A percentile compares a stretch with the other conserved stretches of the same genome.
Conservation (phyloP, 495 filamentous ascomycete species). For the Letharia columbiana region DNA sequence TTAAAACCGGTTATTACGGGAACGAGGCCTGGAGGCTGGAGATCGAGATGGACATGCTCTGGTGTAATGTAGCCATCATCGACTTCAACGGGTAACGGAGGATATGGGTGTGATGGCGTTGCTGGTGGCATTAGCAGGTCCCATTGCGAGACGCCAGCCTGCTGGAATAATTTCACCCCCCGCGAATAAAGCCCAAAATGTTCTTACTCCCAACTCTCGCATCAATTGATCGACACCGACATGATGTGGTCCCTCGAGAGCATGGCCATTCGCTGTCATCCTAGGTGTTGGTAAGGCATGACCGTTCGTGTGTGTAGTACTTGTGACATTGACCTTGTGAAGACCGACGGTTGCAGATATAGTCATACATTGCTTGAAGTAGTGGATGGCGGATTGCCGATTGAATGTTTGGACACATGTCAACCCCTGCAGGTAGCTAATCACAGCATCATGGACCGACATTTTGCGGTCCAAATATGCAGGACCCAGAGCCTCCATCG, state of each 20-base stretch:
- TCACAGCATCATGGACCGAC: conserved; percentile 70
- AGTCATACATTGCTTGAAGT: conserved; percentile 63
- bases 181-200: conserved; percentile 74
- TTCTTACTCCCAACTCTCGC: conserved; percentile 65
- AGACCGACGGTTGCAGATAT: conserved; percentile 35
- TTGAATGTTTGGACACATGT: conserved; percentile 62
- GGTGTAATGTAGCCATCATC: conserved; percentile 70
- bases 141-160: conserved; percentile 57
- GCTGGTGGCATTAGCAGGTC: conserved; percentile 60
- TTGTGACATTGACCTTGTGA: conserved; percentile 16
- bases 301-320: conserved; percentile 9
- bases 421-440: conserved; percentile 74
- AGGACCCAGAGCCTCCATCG: conserved; percentile 59
- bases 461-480: conserved; percentile 58
- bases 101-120: conserved; percentile 65
- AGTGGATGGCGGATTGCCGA: conserved; percentile 56
- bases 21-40: conserved; percentile 52
- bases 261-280: conserved; percentile 14
- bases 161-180: conserved; percentile 52
- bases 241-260: conserved; percentile 22
- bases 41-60: conserved; percentile 43
- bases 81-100: conserved; percentile 67
- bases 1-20: conserved; percentile 69
- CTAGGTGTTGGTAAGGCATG: conserved; percentile 9
- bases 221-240: conserved; percentile 54